These are phyloP conservation scores for Globisporangium cederbergense DNA, from an alignment of 352 stramenopile species.

Conservation along the genomic window DNA sequence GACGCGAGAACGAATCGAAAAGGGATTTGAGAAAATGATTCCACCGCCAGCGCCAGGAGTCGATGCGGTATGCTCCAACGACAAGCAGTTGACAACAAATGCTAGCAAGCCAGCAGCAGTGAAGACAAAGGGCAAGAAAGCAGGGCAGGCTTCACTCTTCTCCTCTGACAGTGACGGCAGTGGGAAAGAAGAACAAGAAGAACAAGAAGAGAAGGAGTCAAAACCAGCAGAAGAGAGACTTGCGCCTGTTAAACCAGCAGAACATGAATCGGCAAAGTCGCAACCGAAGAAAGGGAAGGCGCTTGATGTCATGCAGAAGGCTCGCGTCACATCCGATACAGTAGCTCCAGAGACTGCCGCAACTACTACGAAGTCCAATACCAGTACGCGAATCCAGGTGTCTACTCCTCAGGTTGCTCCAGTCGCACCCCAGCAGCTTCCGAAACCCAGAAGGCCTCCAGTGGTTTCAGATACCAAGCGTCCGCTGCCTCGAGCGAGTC, in stretches of 20 bases:
- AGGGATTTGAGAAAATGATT: conserved; percentile 25
- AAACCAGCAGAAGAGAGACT: neutral
- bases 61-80: no score
- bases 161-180: conserved; percentile 13
- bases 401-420: no score
- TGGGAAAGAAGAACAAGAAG: neutral
- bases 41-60: neutral
- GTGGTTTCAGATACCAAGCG: conserved; percentile 15
- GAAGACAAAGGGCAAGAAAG: neutral
- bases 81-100: neutral
- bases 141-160: conserved; percentile 7
- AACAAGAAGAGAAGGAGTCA: neutral
- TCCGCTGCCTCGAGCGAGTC: conserved; percentile 29
- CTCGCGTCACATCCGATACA: neutral
- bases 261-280: neutral
- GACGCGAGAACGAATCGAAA: conserved; percentile 36
- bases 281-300: neutral
- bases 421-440: neutral
- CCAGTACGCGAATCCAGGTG: neutral
- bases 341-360: neutral
- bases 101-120: neutral
- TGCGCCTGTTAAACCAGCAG: neutral
- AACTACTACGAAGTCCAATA: neutral
- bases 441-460: neutral
- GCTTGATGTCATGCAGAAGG: no score